Conservation (phyloP, 257 asterid genomes). For the Salvia rosmarinus region DNA sequence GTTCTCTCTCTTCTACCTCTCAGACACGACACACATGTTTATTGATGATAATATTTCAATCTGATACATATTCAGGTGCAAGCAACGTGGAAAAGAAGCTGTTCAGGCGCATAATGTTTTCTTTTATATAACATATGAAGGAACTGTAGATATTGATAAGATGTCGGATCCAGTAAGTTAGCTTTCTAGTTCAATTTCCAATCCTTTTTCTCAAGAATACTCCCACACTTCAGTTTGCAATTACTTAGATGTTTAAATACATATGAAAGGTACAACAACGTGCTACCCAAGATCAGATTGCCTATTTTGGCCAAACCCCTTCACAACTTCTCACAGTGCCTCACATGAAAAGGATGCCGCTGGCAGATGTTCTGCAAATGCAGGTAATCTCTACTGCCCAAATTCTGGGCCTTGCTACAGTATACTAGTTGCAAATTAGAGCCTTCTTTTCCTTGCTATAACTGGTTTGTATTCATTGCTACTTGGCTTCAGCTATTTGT, state of each 20-base stretch:
- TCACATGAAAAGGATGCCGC: slow-evolving; percentile 84
- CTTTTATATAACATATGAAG: slow-evolving; percentile 96
- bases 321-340: slow-evolving; percentile 90
- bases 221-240: slow-evolving; percentile 24
- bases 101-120: slow-evolving; percentile 86
- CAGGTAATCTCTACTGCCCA: slow-evolving; percentile 58
- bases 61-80: slow-evolving; percentile 63
- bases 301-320: slow-evolving; percentile 99
- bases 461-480: no score
- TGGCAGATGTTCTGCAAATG: slow-evolving; percentile 90
- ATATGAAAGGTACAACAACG: slow-evolving; percentile 79
- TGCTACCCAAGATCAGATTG: slow-evolving; percentile 97
- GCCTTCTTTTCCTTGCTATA: no score
- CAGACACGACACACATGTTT: neutral
- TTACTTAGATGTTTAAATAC: slow-evolving; percentile 26
- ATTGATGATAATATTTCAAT: slow-evolving; percentile 20
- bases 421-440: no score
- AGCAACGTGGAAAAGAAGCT: slow-evolving; percentile 99
- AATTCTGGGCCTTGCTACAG: neutral
- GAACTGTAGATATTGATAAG: slow-evolving; percentile 96
- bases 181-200: slow-evolving; percentile 27
- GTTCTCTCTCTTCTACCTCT: slow-evolving; percentile 24
- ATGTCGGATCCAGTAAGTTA: slow-evolving; percentile 83
- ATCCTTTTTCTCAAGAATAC: slow-evolving; percentile 23
- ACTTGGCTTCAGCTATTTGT: neutral